phyloP scores from a whole-genome alignment of 805 yeast genomes.

The Hermanozyma aechmeae region DNA sequence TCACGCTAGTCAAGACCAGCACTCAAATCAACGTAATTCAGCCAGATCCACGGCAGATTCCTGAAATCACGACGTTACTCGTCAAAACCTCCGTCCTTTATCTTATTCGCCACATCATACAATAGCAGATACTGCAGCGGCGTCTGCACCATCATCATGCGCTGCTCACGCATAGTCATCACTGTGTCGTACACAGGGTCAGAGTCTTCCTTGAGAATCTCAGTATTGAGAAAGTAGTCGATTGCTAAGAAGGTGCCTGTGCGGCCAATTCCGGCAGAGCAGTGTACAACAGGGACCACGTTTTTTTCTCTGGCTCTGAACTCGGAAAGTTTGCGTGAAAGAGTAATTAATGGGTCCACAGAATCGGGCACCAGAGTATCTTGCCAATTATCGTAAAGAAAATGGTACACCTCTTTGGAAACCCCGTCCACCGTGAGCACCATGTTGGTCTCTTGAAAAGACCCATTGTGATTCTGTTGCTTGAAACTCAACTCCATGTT shows the following conservation, averaged over 20 bases:
- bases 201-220: neutral
- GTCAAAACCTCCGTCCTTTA: neutral
- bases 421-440: conserved; percentile 9
- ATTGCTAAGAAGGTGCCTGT: conserved; percentile 63
- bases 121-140: conserved; percentile 25
- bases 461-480: conserved; percentile 5
- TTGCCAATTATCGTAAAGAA: conserved; percentile 9
- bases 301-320: conserved; percentile 3
- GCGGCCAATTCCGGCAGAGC: conserved; percentile 96
- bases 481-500: conserved; percentile 17
- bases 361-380: conserved; percentile 9
- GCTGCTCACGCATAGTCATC: conserved; percentile 16
- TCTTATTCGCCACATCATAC: conserved; percentile 17
- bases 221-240: conserved; percentile 17
- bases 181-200: conserved; percentile 19
- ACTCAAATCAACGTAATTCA: conserved; percentile 1
- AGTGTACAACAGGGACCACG: conserved; percentile 43
- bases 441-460: conserved; percentile 10
- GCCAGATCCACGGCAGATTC: conserved; percentile 3
- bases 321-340: conserved; percentile 4
- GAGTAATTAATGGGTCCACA: conserved; percentile 7
- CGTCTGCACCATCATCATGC: conserved; percentile 39
- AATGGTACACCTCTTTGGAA: conserved; percentile 5
- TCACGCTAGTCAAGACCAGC: neutral
- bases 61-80: neutral